Evolutionary conservation across 306 rosid genomes (phyloP).

Genomic region (Citrullus colocynthis): DNA sequence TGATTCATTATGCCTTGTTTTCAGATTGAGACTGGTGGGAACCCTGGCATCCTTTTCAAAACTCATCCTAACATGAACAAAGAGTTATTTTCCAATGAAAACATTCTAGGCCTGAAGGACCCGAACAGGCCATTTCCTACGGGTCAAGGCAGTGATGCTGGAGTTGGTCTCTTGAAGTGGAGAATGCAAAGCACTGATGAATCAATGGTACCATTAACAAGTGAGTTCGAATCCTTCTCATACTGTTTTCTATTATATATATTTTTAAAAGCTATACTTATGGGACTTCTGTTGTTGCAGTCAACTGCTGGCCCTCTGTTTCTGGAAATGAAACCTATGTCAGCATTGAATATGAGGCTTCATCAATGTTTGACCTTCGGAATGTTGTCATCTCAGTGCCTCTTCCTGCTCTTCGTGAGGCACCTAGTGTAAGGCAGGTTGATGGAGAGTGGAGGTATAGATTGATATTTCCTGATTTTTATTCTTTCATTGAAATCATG

Average conservation of each 20-base stretch:
- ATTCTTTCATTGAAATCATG: not conserved
- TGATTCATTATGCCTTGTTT: conserved; percentile 11
- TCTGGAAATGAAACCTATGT: conserved; percentile 96
- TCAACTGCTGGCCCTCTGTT: conserved; percentile 97
- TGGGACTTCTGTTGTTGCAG: conserved; percentile 30
- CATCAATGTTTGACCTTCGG: conserved; percentile 76
- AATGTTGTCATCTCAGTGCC: conserved; percentile 85
- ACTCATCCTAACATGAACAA: conserved; percentile 97
- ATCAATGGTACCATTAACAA: conserved; percentile 85
- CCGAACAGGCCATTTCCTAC: conserved; percentile 93
- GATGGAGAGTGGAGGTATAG: conserved; percentile 95
- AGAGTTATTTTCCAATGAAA: conserved; percentile 73
- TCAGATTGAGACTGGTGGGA: conserved; percentile 80
- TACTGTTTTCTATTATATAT: not conserved
- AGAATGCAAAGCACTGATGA: conserved; percentile 94
- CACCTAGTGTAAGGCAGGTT: conserved; percentile 73
- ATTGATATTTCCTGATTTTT: not conserved
- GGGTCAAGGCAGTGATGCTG: conserved; percentile 74
- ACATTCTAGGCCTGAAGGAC: conserved; percentile 73
- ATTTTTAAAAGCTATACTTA: not conserved
- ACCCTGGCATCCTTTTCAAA: conserved; percentile 78
- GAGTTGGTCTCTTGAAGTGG: conserved; percentile 95
- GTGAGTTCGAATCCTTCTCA: conserved; percentile 33
- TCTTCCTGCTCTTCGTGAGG: conserved; percentile 91
- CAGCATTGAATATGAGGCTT: conserved; percentile 90